Percentiles rank a stretch among this genome's conserved stretches.
Evolutionary conservation across 371 early-diverging fungal genomes (phyloP).

Genomic region (Mortierella sp.): DNA sequence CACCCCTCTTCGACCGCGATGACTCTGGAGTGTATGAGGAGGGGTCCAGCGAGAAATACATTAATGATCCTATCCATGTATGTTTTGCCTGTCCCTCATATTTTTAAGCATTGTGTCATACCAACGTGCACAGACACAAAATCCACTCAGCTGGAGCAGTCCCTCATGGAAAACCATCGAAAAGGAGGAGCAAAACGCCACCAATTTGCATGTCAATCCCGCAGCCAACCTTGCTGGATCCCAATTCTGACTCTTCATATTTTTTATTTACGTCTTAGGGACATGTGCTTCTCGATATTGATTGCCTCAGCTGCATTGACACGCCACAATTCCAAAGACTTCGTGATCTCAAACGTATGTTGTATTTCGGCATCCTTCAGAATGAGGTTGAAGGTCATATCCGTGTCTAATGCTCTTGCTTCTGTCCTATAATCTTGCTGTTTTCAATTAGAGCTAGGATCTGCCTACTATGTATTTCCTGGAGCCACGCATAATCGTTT

Average conservation of each 20-base stretch:
- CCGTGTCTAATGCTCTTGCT: neutral
- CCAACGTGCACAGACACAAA: constrained; percentile 6
- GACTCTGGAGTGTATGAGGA: constrained; percentile 40
- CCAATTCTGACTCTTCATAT: neutral
- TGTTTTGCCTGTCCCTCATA: constrained; percentile 9
- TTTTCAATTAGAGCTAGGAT: constrained; percentile 70
- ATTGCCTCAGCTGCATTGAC: constrained; percentile 85
- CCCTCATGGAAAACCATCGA: neutral
- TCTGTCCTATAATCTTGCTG: neutral
- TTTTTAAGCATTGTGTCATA: neutral
- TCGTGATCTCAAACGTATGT: constrained; percentile 84
- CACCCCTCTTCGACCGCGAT: constrained; percentile 44
- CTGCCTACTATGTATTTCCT: constrained; percentile 92
- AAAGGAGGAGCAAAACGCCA: constrained; percentile 5
- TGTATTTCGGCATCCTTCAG: neutral
- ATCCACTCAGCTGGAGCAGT: no score
- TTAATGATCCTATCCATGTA: constrained; percentile 73
- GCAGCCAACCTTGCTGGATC: neutral
- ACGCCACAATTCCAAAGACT: constrained; percentile 95
- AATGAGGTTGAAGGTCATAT: neutral
- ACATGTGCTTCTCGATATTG: constrained; percentile 79
- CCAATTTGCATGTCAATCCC: neutral
- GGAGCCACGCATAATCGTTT: constrained; percentile 94
- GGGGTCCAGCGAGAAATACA: constrained; percentile 56
- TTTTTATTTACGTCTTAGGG: constrained; percentile 66